Evolutionary conservation across 2,329 filamentous ascomycete species (phyloP).

Genomic region (Fusarium tanahbumbuense): DNA sequence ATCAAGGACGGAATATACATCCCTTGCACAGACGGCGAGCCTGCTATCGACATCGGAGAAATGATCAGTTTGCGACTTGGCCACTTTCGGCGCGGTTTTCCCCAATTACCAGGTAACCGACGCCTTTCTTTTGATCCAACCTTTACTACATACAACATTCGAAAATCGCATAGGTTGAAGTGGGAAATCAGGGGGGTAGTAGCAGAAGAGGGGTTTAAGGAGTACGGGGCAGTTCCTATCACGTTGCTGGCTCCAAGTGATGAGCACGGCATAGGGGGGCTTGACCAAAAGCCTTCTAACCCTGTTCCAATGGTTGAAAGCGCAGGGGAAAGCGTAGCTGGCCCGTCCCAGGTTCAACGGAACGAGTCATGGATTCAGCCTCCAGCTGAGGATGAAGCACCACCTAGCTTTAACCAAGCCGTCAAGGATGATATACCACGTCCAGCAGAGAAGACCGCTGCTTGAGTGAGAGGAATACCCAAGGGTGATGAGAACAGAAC

Average conservation of each 20-base stretch:
- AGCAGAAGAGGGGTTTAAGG: conserved; percentile 1
- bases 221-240: not conserved
- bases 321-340: not conserved
- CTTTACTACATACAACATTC: conserved; percentile 49
- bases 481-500: not conserved
- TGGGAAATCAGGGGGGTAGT: conserved; percentile 32
- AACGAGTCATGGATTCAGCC: conserved; percentile 21
- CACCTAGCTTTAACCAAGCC: conserved; percentile 14
- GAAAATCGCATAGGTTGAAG: conserved; percentile 36
- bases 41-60: conserved; percentile 23
- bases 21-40: conserved; percentile 7
- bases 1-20: not conserved
- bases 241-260: conserved; percentile 21
- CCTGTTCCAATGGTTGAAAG: too few species aligned
- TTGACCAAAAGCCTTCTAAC: not conserved
- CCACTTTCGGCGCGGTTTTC: not conserved
- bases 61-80: conserved; percentile 26
- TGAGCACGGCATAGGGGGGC: not conserved
- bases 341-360: not conserved
- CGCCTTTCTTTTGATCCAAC: conserved; percentile 22
- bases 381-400: conserved; percentile 4
- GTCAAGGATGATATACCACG: not conserved
- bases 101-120: rapidly evolving
- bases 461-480: not conserved
- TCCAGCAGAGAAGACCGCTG: not conserved